Conservation (phyloP, 371 early-diverging fungal species). For the Mucor piriformis region DNA sequence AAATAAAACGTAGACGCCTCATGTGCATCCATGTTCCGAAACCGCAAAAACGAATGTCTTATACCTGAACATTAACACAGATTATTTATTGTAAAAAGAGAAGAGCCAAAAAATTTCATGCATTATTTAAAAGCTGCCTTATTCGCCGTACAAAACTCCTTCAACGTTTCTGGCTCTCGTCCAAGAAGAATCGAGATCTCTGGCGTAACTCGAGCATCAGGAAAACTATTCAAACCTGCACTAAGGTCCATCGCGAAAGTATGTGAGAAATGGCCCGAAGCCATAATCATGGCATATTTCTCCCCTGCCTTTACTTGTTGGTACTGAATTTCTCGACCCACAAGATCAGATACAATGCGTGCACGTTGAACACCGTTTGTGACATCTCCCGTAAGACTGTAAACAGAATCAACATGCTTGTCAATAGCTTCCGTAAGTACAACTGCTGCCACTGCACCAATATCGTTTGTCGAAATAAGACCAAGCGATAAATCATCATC, state of each 20-base stretch:
- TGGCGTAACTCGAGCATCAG: background rate
- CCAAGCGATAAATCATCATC: conserved; percentile 6
- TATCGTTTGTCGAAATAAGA: conserved; percentile 30
- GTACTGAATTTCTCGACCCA: conserved; percentile 17
- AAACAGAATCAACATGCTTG: conserved; percentile 25
- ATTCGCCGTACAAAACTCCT: conserved; percentile 11
- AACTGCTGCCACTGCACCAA: conserved; percentile 29
- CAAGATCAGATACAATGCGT: conserved; percentile 3
- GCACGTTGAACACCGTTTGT: conserved; percentile 14
- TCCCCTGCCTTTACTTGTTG: conserved; percentile 5
- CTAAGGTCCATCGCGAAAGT: conserved; percentile 3
- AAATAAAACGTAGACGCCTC: no score
- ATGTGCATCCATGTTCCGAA: no score
- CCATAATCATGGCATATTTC: conserved; percentile 17
- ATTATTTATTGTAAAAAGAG: no score
- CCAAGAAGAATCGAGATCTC: conserved; percentile 12
- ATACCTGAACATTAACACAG: no score
- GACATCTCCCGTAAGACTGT: conserved; percentile 13
- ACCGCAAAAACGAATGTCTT: no score
- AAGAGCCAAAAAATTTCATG: no score
- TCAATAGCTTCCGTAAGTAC: conserved; percentile 21
- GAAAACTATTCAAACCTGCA: background rate
- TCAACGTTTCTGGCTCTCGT: conserved; percentile 16
- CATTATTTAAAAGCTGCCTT: background rate
- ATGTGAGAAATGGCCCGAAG: background rate